These are phyloP conservation scores for Mucor irregularis DNA, from an alignment of 371 early-diverging fungal genomes.

Conservation along the genomic window DNA sequence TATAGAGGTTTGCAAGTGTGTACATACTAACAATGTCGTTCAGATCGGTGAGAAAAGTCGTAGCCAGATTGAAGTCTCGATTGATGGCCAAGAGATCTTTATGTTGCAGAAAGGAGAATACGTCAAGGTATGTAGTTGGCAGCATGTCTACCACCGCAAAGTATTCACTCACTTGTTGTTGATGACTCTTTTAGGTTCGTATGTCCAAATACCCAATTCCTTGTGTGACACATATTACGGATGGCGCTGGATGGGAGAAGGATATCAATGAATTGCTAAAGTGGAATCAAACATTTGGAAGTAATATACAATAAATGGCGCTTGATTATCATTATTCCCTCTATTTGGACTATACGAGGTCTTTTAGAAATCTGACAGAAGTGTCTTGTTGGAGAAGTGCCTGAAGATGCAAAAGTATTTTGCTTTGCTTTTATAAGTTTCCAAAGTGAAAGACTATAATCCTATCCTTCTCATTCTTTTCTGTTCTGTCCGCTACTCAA, in stretches of 20 bases:
- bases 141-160: neutral
- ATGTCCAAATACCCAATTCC: constrained; percentile 81
- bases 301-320: constrained; percentile 7
- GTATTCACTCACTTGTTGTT: neutral
- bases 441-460: no score
- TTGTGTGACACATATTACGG: constrained; percentile 68
- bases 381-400: no score
- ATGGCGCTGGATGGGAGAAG: constrained; percentile 72
- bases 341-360: no score
- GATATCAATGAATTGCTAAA: constrained; percentile 82
- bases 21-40: neutral
- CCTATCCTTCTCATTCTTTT: no score
- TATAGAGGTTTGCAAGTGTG: no score
- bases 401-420: no score
- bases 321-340: no score
- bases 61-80: constrained; percentile 66
- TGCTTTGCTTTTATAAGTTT: no score
- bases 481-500: no score
- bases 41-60: constrained; percentile 63
- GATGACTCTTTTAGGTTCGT: constrained; percentile 43
- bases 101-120: constrained; percentile 69
- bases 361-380: no score
- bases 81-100: constrained; percentile 75
- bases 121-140: constrained; percentile 61
- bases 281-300: constrained; percentile 79